Conservation (phyloP, 768 basidiomycete species). For the Scleroderma bovista region DNA sequence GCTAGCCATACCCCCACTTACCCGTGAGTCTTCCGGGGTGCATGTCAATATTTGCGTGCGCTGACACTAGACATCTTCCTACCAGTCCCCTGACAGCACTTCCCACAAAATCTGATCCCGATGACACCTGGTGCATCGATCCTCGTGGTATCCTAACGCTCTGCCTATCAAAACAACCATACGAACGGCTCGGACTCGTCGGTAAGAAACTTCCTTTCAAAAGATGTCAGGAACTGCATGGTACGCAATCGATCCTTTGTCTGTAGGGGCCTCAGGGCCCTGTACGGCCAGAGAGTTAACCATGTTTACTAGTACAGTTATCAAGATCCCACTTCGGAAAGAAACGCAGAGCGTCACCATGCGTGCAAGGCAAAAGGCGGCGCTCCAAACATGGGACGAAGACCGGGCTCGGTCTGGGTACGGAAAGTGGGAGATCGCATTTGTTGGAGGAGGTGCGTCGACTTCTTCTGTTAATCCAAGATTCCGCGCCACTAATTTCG, state of each 20-base stretch:
- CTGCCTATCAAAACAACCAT: conserved; percentile 49
- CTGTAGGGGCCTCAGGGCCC: neutral
- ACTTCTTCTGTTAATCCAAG: neutral
- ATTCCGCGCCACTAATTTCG: neutral
- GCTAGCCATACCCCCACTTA: conserved; percentile 18
- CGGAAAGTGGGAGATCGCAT: conserved; percentile 43
- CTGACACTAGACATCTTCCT: neutral
- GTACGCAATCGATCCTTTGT: conserved; percentile 30
- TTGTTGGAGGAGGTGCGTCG: conserved; percentile 20
- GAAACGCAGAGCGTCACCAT: conserved; percentile 33
- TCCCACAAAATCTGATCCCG: conserved; percentile 24
- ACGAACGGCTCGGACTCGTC: conserved; percentile 55
- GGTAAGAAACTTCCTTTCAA: conserved; percentile 54
- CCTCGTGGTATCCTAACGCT: conserved; percentile 54
- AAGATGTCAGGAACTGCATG: conserved; percentile 39
- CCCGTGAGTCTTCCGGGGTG: conserved; percentile 7
- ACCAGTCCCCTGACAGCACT: conserved; percentile 36
- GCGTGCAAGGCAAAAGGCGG: conserved; percentile 34
- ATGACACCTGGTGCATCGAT: conserved; percentile 71
- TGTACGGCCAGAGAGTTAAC: conserved; percentile 1
- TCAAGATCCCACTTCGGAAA: conserved; percentile 40
- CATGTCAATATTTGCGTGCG: neutral
- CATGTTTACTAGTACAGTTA: conserved; percentile 32
- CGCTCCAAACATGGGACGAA: conserved; percentile 47
- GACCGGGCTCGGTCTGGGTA: conserved; percentile 29